phyloP scores from a whole-genome alignment of 208 protist species.

The Novymonas esmeraldas region DNA sequence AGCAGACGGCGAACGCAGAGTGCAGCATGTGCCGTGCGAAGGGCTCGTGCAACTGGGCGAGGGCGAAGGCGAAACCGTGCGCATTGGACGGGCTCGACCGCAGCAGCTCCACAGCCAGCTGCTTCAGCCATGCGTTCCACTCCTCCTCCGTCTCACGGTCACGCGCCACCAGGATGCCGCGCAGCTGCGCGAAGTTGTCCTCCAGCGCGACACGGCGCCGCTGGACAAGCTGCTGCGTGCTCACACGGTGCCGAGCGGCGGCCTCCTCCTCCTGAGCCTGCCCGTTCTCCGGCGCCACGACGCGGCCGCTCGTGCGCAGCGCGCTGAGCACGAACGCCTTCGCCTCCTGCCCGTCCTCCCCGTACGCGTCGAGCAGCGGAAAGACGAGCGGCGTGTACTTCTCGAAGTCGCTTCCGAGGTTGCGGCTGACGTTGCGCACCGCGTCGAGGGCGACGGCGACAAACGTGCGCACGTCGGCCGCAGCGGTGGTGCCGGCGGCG shows the following conservation, averaged over 20 bases:
- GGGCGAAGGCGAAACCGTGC: conserved; percentile 70
- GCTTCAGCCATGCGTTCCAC: conserved; percentile 83
- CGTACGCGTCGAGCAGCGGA: conserved; percentile 66
- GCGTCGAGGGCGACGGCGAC: conserved; percentile 64
- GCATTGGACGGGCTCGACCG: conserved; percentile 78
- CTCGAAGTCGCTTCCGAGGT: conserved; percentile 81
- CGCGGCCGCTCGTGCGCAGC: conserved; percentile 44
- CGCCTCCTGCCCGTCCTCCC: conserved; percentile 56
- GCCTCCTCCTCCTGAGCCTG: conserved; percentile 31
- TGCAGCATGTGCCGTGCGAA: conserved; percentile 91
- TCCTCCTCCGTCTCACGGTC: conserved; percentile 78
- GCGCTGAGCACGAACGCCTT: conserved; percentile 35
- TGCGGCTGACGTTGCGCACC: conserved; percentile 67
- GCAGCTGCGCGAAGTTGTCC: conserved; percentile 66
- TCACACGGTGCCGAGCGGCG: conserved; percentile 39
- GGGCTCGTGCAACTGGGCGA: conserved; percentile 84
- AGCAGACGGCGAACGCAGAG: conserved; percentile 89
- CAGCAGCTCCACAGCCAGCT: conserved; percentile 84
- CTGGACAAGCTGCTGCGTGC: conserved; percentile 32
- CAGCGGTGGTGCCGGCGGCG: background rate
- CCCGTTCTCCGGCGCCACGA: conserved; percentile 36
- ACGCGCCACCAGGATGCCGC: conserved; percentile 50
- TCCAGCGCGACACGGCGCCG: conserved; percentile 38
- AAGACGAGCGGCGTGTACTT: conserved; percentile 81
- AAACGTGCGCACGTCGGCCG: conserved; percentile 41